These are phyloP conservation scores for Elongisporangium anandrum DNA, from an alignment of 352 stramenopile genomes.

Conservation along the genomic window DNA sequence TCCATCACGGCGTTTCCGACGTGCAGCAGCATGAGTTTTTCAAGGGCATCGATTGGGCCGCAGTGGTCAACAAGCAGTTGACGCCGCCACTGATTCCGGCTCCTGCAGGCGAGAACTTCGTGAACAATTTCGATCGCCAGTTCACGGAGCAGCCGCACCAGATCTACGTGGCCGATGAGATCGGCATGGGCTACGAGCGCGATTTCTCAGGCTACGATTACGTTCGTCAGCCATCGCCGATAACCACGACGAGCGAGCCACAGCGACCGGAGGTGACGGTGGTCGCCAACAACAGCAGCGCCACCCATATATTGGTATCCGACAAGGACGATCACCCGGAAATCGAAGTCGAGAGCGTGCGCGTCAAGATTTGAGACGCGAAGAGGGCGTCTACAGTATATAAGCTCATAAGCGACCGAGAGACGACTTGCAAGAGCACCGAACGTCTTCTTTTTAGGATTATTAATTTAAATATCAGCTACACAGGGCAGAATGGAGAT, in stretches of 20 bases:
- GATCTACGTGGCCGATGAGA: conserved; percentile 70
- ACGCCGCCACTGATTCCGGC: conserved; percentile 59
- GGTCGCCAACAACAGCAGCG: conserved; percentile 19
- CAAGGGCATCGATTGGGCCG: conserved; percentile 68
- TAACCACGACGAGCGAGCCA: neutral
- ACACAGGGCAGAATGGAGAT: neutral
- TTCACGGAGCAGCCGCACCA: conserved; percentile 82
- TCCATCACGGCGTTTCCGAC: conserved; percentile 46
- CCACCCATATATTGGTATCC: conserved; percentile 29
- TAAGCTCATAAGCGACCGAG: neutral
- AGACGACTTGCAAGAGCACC: neutral
- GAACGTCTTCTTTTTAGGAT: neutral
- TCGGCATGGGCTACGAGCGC: conserved; percentile 58
- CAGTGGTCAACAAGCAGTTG: conserved; percentile 59
- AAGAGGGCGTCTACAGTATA: conserved; percentile 1
- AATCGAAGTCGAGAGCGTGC: conserved; percentile 34
- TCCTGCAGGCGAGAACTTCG: conserved; percentile 57
- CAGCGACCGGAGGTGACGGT: conserved; percentile 17
- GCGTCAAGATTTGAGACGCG: conserved; percentile 60
- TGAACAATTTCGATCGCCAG: conserved; percentile 85
- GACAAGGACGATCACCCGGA: conserved; percentile 50
- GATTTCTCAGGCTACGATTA: conserved; percentile 87
- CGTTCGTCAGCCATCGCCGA: conserved; percentile 29
- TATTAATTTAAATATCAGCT: conserved; percentile 17
- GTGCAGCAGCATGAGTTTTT: conserved; percentile 81